phyloP scores from a whole-genome alignment of 306 rosid species.

The Vigna trinervia region DNA sequence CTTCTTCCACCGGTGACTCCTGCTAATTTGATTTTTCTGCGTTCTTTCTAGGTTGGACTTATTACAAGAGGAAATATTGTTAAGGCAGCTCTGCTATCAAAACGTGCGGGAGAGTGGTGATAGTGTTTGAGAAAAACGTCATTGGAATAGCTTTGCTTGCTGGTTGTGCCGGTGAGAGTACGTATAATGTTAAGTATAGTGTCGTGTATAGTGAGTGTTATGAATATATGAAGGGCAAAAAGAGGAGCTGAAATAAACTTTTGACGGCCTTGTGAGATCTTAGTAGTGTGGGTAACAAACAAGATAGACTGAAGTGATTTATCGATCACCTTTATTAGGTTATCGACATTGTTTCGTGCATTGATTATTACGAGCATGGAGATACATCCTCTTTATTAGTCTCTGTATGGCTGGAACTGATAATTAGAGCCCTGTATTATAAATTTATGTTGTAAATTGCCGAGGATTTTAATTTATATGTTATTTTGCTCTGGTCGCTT shows the following conservation, averaged over 20 bases:
- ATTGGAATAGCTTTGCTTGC: slow-evolving; percentile 27
- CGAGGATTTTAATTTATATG: slow-evolving; percentile 15
- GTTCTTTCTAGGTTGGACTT: slow-evolving; percentile 75
- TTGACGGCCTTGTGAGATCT: slow-evolving; percentile 25
- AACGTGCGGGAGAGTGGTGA: slow-evolving; percentile 57
- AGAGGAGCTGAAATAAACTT: slow-evolving; percentile 39
- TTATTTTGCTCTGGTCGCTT: neutral
- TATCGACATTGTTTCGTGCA: slow-evolving; percentile 20
- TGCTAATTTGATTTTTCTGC: slow-evolving; percentile 46
- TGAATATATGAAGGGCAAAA: slow-evolving; percentile 25
- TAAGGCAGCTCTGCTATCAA: slow-evolving; percentile 84
- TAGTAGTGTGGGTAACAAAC: slow-evolving; percentile 30
- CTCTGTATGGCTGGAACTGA: slow-evolving; percentile 35
- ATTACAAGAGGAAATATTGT: slow-evolving; percentile 91
- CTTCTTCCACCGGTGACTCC: slow-evolving; percentile 14
- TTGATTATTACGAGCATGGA: slow-evolving; percentile 35
- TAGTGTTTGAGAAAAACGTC: slow-evolving; percentile 20
- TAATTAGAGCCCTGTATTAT: slow-evolving; percentile 37
- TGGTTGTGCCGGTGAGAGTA: neutral
- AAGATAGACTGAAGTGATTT: slow-evolving; percentile 32
- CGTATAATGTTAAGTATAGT: neutral
- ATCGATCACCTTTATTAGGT: slow-evolving; percentile 37
- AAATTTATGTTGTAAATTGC: slow-evolving; percentile 31
- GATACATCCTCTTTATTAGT: slow-evolving; percentile 11
- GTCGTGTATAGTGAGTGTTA: slow-evolving; percentile 31